Percentiles rank a stretch among this genome's conserved stretches.
These are phyloP conservation scores for Cardamine resedifolia DNA, from an alignment of 345 rosid genomes.

Conservation along the genomic window DNA sequence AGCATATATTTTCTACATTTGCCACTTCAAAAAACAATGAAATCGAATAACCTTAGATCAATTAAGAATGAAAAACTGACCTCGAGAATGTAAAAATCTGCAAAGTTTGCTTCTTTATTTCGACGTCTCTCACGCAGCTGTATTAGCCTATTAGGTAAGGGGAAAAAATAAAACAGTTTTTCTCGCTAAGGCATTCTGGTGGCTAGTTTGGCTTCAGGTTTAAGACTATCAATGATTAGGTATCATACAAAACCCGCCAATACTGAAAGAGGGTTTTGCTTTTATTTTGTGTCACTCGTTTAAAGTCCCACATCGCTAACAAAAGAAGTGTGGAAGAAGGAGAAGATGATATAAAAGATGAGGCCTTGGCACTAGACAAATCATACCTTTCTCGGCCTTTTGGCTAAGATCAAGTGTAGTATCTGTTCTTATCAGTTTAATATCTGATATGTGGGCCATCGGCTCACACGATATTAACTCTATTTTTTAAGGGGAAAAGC, in stretches of 20 bases:
- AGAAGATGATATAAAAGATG: not conserved
- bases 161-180: not conserved
- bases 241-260: not conserved
- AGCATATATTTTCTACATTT: not conserved
- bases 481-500: conserved; percentile 21
- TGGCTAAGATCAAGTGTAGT: conserved; percentile 58
- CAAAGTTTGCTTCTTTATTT: not conserved
- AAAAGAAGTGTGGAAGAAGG: not conserved
- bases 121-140: conserved; percentile 12
- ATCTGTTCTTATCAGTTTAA: not conserved
- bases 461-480: conserved; percentile 21
- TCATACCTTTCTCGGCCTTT: conserved; percentile 70
- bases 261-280: not conserved
- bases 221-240: conserved; percentile 1
- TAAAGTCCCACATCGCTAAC: conserved; percentile 27
- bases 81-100: conserved; percentile 6
- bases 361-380: accelerated
- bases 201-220: conserved; percentile 19
- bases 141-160: not conserved
- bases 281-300: not conserved
- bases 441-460: too few species aligned
- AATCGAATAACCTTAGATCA: conserved; percentile 4
- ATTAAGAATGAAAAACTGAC: conserved; percentile 19
- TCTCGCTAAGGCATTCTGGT: not conserved
- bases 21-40: not conserved